These are phyloP conservation scores for Pelomyxa schiedti DNA, from an alignment of 78 protist species.

Conservation along the genomic window DNA sequence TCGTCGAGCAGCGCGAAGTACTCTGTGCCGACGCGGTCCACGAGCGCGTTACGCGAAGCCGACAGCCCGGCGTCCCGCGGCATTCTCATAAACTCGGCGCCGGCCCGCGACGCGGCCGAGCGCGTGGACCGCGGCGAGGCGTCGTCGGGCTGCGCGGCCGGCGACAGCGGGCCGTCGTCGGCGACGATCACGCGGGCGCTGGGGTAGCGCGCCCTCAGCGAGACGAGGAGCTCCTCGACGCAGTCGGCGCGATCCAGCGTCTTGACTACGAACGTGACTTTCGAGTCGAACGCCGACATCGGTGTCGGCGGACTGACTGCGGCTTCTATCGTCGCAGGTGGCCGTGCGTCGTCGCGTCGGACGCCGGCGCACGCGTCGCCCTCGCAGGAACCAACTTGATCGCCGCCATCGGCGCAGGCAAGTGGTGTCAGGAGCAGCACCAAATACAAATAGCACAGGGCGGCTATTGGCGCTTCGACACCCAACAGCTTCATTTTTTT, in stretches of 20 bases:
- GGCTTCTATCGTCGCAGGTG: no score
- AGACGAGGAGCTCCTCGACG: neutral
- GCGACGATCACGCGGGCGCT: neutral
- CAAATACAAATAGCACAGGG: no score
- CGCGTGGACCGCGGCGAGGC: no score
- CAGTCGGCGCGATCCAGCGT: neutral
- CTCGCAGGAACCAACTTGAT: no score
- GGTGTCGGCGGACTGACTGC: no score
- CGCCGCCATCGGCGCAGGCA: no score
- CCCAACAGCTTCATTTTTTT: no score
- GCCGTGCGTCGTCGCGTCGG: no score
- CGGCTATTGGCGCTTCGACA: no score
- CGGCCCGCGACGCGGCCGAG: neutral
- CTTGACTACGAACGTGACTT: neutral
- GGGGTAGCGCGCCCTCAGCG: neutral
- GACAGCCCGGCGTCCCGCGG: neutral
- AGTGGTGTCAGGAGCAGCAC: no score
- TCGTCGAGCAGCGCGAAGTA: neutral
- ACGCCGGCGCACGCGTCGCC: no score
- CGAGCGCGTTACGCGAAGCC: neutral
- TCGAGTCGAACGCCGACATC: neutral
- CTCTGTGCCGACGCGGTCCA: neutral
- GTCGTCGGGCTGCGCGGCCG: neutral
- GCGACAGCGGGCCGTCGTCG: neutral
- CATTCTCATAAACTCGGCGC: neutral